Conservation (phyloP, 306 rosid genomes). For the Gastrolobium bilobum region DNA sequence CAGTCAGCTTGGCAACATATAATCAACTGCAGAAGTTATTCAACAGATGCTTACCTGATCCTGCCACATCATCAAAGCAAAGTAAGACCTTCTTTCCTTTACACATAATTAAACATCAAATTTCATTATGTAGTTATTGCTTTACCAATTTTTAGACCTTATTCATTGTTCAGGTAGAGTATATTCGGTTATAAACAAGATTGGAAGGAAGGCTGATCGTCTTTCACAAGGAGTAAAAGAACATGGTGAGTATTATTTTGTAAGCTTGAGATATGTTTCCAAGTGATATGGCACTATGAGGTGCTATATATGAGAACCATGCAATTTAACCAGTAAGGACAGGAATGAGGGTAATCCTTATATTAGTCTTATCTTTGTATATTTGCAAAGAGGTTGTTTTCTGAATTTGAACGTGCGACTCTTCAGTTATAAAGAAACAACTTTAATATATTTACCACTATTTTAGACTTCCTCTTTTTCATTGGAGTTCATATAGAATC, state of each 20-base stretch:
- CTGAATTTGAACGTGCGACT: no score
- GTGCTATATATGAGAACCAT: no score
- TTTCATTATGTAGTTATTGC: neutral
- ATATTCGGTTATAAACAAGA: neutral
- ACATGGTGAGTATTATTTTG: slow-evolving; percentile 24
- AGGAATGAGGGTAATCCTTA: no score
- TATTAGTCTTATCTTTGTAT: no score
- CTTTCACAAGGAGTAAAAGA: slow-evolving; percentile 17
- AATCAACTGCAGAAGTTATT: neutral
- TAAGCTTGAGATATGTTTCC: neutral
- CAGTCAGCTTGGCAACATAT: neutral
- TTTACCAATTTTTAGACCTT: neutral
- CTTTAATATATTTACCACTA: no score
- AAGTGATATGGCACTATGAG: no score
- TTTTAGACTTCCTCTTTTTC: no score
- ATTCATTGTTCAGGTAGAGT: slow-evolving; percentile 13
- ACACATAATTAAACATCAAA: neutral
- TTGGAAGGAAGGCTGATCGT: slow-evolving; percentile 12
- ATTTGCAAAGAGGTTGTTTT: no score
- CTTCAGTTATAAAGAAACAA: no score
- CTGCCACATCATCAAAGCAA: neutral
- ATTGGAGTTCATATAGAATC: neutral
- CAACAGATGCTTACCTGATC: slow-evolving; percentile 7
- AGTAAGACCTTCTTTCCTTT: neutral
- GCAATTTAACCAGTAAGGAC: no score